A percentile compares a stretch with the other conserved stretches of the same genome.
These are phyloP conservation scores for Rheum nobile DNA, from an alignment of 148 eudicot genomes.

Conservation along the genomic window DNA sequence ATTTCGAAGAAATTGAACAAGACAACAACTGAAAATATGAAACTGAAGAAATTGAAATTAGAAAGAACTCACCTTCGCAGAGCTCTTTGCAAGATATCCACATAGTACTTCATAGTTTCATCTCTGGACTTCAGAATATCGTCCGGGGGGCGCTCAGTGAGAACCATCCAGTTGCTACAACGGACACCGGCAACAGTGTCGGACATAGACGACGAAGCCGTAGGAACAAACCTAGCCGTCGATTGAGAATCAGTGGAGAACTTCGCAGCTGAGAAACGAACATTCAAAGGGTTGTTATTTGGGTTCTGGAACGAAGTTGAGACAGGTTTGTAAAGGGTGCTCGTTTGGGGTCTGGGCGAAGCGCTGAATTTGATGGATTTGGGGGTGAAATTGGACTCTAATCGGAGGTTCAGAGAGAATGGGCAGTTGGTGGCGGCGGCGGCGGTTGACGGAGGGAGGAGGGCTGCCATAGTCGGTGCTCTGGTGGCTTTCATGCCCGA, in stretches of 20 bases:
- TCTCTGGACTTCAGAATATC: constrained; percentile 24
- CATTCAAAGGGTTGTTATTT: background rate
- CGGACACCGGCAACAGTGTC: background rate
- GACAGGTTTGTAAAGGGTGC: background rate
- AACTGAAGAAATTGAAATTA: background rate
- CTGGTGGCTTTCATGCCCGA: background rate
- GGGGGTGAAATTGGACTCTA: background rate
- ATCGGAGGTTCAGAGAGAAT: background rate
- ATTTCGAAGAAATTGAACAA: background rate
- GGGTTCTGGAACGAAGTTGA: background rate
- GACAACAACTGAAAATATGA: background rate
- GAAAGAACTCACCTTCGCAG: constrained; percentile 36
- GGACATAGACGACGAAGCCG: constrained; percentile 1
- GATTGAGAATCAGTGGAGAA: background rate
- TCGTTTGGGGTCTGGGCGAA: background rate
- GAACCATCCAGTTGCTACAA: constrained; percentile 45
- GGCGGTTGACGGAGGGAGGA: background rate
- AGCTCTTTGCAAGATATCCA: constrained; percentile 37
- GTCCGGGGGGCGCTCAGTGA: constrained; percentile 35
- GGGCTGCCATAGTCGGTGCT: background rate
- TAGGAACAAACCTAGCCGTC: background rate
- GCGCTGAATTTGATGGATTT: background rate
- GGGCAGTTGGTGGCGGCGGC: background rate
- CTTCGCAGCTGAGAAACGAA: background rate
- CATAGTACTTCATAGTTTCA: constrained; percentile 46